Evolutionary conservation across 768 basidiomycete species (phyloP).

Genomic region (Boletus barrowsii): DNA sequence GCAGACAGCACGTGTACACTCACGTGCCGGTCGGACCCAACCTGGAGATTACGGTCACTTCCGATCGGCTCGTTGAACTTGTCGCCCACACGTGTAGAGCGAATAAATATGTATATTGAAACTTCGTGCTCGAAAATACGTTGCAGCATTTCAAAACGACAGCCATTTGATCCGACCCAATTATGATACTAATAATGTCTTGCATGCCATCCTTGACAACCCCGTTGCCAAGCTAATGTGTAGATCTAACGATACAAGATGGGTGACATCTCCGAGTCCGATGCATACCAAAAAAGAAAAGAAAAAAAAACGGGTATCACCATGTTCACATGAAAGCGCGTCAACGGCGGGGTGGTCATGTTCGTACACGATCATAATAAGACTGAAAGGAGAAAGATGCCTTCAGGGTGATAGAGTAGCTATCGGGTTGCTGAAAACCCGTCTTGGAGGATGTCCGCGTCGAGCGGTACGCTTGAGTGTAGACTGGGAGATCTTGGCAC

Average conservation of each 20-base stretch:
- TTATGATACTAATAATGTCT: background rate
- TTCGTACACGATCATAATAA: slow-evolving; percentile 13
- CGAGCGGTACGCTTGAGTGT: slow-evolving; percentile 26
- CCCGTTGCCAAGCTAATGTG: slow-evolving; percentile 9
- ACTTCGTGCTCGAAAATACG: background rate
- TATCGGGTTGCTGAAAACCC: slow-evolving; percentile 23
- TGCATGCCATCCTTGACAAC: slow-evolving; percentile 3
- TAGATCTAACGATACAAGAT: slow-evolving; percentile 17
- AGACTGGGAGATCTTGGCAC: slow-evolving; percentile 32
- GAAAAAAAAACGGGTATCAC: background rate
- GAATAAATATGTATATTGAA: no score
- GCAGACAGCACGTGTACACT: background rate
- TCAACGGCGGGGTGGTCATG: slow-evolving; percentile 2
- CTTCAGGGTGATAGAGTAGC: slow-evolving; percentile 9
- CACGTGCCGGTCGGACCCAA: background rate
- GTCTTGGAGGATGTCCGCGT: slow-evolving; percentile 16
- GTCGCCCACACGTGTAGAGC: no score
- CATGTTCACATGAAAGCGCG: slow-evolving; percentile 14
- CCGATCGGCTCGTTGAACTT: background rate
- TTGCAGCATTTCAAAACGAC: background rate
- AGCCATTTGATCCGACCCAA: slow-evolving; percentile 1
- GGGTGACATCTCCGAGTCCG: background rate
- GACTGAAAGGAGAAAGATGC: background rate
- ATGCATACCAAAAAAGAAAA: background rate
- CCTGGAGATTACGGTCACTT: slow-evolving; percentile 3